These are phyloP conservation scores for Gyrodon lividus DNA, from an alignment of 768 basidiomycete species.

Conservation along the genomic window DNA sequence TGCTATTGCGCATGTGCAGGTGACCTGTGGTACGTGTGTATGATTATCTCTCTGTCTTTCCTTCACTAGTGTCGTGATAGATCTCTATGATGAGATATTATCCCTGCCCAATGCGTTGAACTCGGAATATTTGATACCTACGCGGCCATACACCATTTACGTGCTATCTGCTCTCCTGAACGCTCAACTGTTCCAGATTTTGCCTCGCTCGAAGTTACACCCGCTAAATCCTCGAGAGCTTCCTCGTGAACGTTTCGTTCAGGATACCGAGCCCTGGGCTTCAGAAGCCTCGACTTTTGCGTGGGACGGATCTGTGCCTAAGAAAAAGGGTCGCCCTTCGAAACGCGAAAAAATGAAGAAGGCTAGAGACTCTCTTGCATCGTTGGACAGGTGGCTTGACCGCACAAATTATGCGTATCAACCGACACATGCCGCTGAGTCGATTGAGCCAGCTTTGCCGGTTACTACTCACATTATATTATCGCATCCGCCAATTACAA, in stretches of 20 bases:
- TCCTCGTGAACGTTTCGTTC: constrained; percentile 64
- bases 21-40: constrained; percentile 51
- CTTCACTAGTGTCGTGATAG: constrained; percentile 34
- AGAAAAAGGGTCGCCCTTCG: constrained; percentile 64
- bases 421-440: constrained; percentile 6
- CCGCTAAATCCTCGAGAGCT: constrained; percentile 62
- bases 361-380: constrained; percentile 47
- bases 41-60: background rate
- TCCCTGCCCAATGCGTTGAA: constrained; percentile 47
- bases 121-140: constrained; percentile 38
- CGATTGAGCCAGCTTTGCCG: background rate
- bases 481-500: constrained; percentile 30
- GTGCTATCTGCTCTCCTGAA: constrained; percentile 49
- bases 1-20: constrained; percentile 51
- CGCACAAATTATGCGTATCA: constrained; percentile 30
- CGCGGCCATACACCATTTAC: constrained; percentile 52
- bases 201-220: constrained; percentile 50
- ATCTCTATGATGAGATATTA: constrained; percentile 52
- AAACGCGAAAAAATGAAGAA: constrained; percentile 58
- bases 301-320: constrained; percentile 27
- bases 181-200: constrained; percentile 54
- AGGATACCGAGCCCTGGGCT: constrained; percentile 28
- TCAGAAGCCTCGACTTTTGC: background rate
- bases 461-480: constrained; percentile 34
- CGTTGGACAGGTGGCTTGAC: constrained; percentile 51